A percentile compares a stretch with the other conserved stretches of the same genome.
These are phyloP conservation scores for Saprolegnia diclina DNA, from an alignment of 352 stramenopile species.

Conservation along the genomic window DNA sequence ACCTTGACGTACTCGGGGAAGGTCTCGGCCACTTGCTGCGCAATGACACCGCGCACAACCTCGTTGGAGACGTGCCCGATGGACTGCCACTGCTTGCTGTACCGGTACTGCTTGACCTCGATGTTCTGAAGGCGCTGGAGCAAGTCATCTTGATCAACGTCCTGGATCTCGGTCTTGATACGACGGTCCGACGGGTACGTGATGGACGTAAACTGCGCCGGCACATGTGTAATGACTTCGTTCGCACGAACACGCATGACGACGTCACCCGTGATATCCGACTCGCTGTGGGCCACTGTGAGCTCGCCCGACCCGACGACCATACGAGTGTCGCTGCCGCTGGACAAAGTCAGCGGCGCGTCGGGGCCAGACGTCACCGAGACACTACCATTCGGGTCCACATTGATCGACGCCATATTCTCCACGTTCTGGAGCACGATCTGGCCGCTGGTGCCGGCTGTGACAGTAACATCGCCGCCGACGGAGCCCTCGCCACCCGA, in stretches of 20 bases:
- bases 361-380: background rate
- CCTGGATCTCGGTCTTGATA: conserved; percentile 90
- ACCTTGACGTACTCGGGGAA: conserved; percentile 92
- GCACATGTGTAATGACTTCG: conserved; percentile 64
- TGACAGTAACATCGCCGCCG: conserved; percentile 22
- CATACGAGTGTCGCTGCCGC: conserved; percentile 45
- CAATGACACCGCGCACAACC: conserved; percentile 88
- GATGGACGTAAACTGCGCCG: conserved; percentile 86
- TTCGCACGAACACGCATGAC: conserved; percentile 49
- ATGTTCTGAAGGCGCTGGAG: conserved; percentile 84
- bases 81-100: conserved; percentile 85
- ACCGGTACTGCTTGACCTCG: conserved; percentile 87
- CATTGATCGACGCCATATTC: background rate
- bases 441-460: conserved; percentile 18
- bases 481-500: background rate
- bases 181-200: conserved; percentile 88
- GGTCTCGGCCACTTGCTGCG: conserved; percentile 84
- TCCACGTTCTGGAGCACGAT: conserved; percentile 17
- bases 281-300: conserved; percentile 46
- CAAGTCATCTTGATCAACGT: conserved; percentile 85
- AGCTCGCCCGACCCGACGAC: conserved; percentile 45
- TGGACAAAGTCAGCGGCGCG: conserved; percentile 40
- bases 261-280: conserved; percentile 40
- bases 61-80: conserved; percentile 75
- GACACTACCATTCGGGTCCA: conserved; percentile 4